These are phyloP conservation scores for Tylopilus vinaceipallidus DNA, from an alignment of 768 basidiomycete genomes.

Conservation along the genomic window DNA sequence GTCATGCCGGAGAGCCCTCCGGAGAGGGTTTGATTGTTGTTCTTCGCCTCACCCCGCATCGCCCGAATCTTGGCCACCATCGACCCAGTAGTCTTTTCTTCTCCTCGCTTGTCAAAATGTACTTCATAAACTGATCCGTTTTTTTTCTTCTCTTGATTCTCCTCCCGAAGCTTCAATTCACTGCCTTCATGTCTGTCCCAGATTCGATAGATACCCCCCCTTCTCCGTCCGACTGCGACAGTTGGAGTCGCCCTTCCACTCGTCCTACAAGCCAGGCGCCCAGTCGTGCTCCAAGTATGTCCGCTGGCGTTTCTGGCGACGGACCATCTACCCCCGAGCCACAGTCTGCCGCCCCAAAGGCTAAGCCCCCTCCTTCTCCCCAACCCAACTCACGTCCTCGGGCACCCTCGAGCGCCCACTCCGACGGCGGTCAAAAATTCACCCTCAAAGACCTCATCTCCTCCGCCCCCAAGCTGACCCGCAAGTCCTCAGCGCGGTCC, in stretches of 20 bases:
- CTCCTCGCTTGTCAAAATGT: conserved; percentile 6
- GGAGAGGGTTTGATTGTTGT: conserved; percentile 6
- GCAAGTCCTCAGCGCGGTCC: conserved; percentile 72
- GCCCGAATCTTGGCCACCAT: conserved; percentile 14
- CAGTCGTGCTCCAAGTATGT: conserved; percentile 39
- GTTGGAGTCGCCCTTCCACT: conserved; percentile 60
- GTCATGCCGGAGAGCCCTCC: conserved; percentile 19
- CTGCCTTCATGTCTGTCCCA: conserved; percentile 35
- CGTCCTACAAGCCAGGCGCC: conserved; percentile 55
- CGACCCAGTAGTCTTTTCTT: background rate
- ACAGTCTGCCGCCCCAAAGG: conserved; percentile 21
- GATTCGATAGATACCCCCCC: conserved; percentile 45
- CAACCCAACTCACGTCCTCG: conserved; percentile 30
- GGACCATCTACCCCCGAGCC: conserved; percentile 32
- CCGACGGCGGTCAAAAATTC: conserved; percentile 70
- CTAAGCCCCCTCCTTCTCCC: conserved; percentile 17
- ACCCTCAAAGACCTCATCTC: conserved; percentile 79
- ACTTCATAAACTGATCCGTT: conserved; percentile 6
- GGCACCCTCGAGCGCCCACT: conserved; percentile 48
- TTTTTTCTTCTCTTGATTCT: background rate
- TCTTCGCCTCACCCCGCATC: conserved; percentile 13
- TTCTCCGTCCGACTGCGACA: conserved; percentile 56
- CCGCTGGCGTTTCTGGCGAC: conserved; percentile 38
- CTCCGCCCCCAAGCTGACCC: conserved; percentile 68
- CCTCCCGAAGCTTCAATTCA: background rate